Evolutionary conservation across 106 monocot species (phyloP).

Genomic region (Dendrobium officinale): DNA sequence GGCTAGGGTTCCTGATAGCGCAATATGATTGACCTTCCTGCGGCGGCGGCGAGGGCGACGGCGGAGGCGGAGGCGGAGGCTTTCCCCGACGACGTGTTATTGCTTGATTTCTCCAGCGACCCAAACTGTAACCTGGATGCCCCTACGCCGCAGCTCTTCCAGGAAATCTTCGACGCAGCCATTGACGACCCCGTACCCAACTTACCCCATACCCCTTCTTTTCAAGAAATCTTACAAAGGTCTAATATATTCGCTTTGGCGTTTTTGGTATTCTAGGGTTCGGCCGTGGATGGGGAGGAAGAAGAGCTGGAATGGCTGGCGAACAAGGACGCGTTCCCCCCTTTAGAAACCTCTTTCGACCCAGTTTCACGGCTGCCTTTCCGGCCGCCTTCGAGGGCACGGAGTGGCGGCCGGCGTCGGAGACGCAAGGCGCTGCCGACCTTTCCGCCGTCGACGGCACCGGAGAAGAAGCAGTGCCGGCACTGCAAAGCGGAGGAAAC

Average conservation of each 20-base stretch:
- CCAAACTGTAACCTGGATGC: not conserved
- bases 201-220: not conserved
- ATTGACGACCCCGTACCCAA: slow-evolving; percentile 2
- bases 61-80: slow-evolving; percentile 4
- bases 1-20: no score
- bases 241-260: not conserved
- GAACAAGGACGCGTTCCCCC: slow-evolving; percentile 48
- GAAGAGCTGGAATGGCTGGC: slow-evolving; percentile 65
- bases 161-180: not conserved
- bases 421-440: not conserved
- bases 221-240: not conserved
- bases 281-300: slow-evolving; percentile 18
- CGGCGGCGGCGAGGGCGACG: slow-evolving; percentile 11
- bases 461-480: slow-evolving; percentile 25
- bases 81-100: slow-evolving; percentile 1
- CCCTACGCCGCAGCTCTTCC: not conserved
- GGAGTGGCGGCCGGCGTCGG: slow-evolving; percentile 20
- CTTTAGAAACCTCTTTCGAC: slow-evolving; percentile 43
- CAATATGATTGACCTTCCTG: not conserved
- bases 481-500: slow-evolving; percentile 54
- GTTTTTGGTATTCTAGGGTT: slow-evolving; percentile 12
- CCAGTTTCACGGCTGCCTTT: slow-evolving; percentile 16
- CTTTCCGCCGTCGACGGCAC: no score
- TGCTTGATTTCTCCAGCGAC: slow-evolving; percentile 8
- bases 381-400: slow-evolving; percentile 16